A percentile compares a stretch with the other conserved stretches of the same genome.
These are phyloP conservation scores for Coemansia sp. DNA, from an alignment of 192 early-diverging fungal species.

Conservation along the genomic window DNA sequence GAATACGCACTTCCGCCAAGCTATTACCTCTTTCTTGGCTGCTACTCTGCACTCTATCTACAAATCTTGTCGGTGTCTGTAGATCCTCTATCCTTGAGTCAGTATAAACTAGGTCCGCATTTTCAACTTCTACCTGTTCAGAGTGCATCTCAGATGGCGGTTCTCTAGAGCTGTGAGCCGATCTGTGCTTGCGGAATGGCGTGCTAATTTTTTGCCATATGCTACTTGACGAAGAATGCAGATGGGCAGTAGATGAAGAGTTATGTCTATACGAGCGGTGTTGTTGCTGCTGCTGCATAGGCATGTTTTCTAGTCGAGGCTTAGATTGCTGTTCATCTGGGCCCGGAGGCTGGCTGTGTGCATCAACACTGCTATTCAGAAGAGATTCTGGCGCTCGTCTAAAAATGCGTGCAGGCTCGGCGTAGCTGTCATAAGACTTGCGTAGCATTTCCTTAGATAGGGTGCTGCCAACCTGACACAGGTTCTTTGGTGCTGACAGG, in stretches of 20 bases:
- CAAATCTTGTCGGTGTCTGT: background rate
- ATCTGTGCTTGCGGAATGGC: slow-evolving; percentile 3
- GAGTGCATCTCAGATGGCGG: background rate
- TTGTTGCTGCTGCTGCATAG: background rate
- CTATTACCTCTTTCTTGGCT: slow-evolving; percentile 1
- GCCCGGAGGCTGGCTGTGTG: background rate
- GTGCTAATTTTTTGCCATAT: slow-evolving; percentile 5
- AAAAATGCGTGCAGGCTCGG: slow-evolving; percentile 15
- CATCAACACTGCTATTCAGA: background rate
- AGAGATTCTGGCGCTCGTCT: background rate
- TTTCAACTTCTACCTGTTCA: too few relatives aligned
- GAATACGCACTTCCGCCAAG: slow-evolving; percentile 24
- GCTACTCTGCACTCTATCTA: background rate
- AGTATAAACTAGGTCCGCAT: background rate
- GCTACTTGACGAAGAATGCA: too few relatives aligned
- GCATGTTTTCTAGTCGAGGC: background rate
- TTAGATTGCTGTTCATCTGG: background rate
- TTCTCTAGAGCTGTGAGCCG: background rate
- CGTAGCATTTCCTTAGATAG: slow-evolving; percentile 8
- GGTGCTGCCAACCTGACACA: slow-evolving; percentile 11
- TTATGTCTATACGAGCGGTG: background rate
- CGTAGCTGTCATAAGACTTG: slow-evolving; percentile 3
- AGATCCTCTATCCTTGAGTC: background rate
- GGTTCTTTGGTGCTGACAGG: slow-evolving; percentile 15
- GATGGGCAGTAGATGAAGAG: too few relatives aligned